Base-by-base conservation (phyloP, 441 rosid genomes). In the Jatropha multifida region DNA sequence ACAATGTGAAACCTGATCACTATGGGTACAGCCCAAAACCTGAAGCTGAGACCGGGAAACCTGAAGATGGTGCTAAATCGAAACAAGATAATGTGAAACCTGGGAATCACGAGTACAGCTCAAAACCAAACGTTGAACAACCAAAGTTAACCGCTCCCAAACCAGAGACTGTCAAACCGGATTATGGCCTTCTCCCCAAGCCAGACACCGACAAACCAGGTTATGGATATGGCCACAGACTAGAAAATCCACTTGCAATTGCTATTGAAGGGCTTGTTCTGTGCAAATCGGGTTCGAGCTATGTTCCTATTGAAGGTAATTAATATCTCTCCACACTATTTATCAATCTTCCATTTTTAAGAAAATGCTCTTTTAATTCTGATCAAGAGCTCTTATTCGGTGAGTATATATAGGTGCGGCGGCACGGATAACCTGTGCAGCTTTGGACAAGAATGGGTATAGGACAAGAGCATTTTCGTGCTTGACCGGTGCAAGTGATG, bases 341-440 rank as follows among this genome's bases (percentile, higher is more conserved):
- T 4, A 38, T 63, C 58, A 17, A 54, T 52, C 15, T 15, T 52
- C 51, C 51, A 48, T 11, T 48, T 2, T 10, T 8, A 12, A 5
- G 14, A 48, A 48, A 48, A 48, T 48, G 10, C 14, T 48, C 14
- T 48, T 13, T 44, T 44, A 44, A 11, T 44, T 7, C 12, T 44
- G n/a, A 7, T 10, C 20, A 58, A n/a, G 27, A 12, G 20, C 3
- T 1, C 6, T 54, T 54, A 15, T 54, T 4, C 10, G 11, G 11
- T 3, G 52, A 48, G 52, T 48, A 12, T 32, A 23, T 74, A 38
- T 61, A 86, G 89, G 90, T 72, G 90, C 89, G 54, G 81, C 79
- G 76, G 86, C 78, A 48, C 81, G 84, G 71, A 81, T 90, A 64
- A 82, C 83, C 38, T 92, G 94, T 59, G 62, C 77, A 17, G 81